These are phyloP conservation scores for Xylogone sp. DNA, from an alignment of 2,329 filamentous ascomycete species.

Conservation along the genomic window DNA sequence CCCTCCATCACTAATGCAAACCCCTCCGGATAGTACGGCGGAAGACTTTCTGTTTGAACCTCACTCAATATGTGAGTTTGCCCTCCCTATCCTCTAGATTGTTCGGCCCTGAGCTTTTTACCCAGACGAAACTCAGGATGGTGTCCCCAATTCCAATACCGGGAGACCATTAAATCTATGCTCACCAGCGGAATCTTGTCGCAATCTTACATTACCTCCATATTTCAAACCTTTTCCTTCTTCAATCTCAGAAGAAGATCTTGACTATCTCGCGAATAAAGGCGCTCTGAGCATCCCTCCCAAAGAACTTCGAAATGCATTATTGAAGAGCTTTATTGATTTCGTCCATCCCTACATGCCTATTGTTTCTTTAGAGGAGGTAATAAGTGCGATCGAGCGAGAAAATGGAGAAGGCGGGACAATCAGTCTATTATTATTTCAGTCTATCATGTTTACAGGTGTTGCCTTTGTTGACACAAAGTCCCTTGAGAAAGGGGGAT, in stretches of 20 bases:
- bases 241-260: background rate
- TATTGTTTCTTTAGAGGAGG: constrained; percentile 63
- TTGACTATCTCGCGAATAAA: background rate
- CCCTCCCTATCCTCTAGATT: background rate
- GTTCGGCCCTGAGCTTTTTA: background rate
- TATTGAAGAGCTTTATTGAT: constrained; percentile 77
- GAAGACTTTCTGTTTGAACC: background rate
- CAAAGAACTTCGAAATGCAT: constrained; percentile 63
- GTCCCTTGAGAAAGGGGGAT: constrained; percentile 71
- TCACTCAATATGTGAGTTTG: background rate
- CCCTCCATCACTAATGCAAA: background rate
- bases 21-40: background rate
- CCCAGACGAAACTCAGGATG: background rate
- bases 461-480: constrained; percentile 80
- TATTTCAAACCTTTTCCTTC: background rate
- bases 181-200: background rate
- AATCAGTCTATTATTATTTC: constrained; percentile 80
- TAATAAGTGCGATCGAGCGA: constrained; percentile 54
- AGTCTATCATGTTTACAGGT: constrained; percentile 88
- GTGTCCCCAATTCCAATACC: background rate
- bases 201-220: background rate
- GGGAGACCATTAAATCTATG: background rate
- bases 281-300: background rate
- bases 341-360: constrained; percentile 92
- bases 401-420: constrained; percentile 66